phyloP scores from a whole-genome alignment of 768 basidiomycete genomes.

The Boletus rufocinnamomeus region DNA sequence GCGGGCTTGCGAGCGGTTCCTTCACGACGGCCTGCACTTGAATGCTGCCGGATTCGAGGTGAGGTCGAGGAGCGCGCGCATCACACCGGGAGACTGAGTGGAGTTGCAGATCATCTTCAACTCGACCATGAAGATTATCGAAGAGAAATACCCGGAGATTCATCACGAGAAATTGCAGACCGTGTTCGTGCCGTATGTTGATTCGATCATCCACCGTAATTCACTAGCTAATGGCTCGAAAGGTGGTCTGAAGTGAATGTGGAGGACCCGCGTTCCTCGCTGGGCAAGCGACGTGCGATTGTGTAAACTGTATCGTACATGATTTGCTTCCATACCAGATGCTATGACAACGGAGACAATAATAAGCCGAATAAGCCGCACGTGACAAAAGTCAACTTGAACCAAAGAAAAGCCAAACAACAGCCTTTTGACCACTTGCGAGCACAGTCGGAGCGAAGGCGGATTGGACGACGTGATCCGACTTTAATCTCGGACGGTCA shows the following conservation, averaged over 20 bases:
- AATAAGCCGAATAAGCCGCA: conserved; percentile 21
- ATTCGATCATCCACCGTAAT: conserved; percentile 30
- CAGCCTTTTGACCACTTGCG: conserved; percentile 7
- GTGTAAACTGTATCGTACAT: conserved; percentile 3
- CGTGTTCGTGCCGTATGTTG: conserved; percentile 68
- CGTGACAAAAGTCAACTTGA: conserved; percentile 52
- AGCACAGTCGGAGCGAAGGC: neutral
- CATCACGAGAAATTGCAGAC: conserved; percentile 60
- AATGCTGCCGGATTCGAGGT: conserved; percentile 75
- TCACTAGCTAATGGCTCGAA: conserved; percentile 5
- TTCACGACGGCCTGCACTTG: conserved; percentile 81
- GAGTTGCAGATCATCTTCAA: conserved; percentile 64
- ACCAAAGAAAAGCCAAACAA: conserved; percentile 49
- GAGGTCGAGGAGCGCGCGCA: conserved; percentile 26
- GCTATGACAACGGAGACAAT: conserved; percentile 18
- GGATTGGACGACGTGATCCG: conserved; percentile 26
- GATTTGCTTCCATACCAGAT: neutral
- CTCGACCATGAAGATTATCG: conserved; percentile 57
- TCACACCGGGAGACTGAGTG: conserved; percentile 3
- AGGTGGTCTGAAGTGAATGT: conserved; percentile 31
- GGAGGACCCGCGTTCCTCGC: conserved; percentile 24
- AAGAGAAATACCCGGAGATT: conserved; percentile 62
- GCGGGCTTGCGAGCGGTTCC: conserved; percentile 48
- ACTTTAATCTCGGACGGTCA: conserved; percentile 19
- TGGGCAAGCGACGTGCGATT: conserved; percentile 23